These are phyloP conservation scores for Irpex sp. DNA, from an alignment of 1,284 basidiomycete genomes.

Conservation along the genomic window DNA sequence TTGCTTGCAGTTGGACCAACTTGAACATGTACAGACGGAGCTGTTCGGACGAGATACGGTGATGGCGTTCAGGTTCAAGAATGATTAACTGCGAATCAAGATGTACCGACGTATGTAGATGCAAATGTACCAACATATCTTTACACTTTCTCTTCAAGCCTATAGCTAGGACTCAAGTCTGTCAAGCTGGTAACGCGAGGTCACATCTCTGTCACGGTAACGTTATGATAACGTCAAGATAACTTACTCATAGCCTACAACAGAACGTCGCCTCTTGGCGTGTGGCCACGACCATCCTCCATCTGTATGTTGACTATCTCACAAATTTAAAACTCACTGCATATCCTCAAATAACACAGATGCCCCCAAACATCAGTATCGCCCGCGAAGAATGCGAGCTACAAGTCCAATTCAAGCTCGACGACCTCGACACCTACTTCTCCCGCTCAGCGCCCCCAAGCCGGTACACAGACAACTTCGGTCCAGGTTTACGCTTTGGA, in stretches of 20 bases:
- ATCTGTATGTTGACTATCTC: no score
- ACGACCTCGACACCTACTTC: slow-evolving; percentile 6
- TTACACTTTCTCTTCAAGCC: no score
- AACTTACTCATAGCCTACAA: neutral
- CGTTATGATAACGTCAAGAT: neutral
- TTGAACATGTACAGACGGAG: slow-evolving; percentile 25
- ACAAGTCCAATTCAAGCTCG: slow-evolving; percentile 6
- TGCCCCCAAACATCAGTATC: slow-evolving; percentile 1
- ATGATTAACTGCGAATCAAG: neutral
- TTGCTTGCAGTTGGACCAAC: slow-evolving; percentile 18
- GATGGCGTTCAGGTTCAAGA: slow-evolving; percentile 15
- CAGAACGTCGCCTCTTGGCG: neutral
- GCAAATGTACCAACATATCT: no score
- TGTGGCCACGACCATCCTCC: no score
- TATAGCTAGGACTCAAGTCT: no score
- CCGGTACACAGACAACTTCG: slow-evolving; percentile 7
- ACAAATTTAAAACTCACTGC: no score
- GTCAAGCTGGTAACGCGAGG: no score
- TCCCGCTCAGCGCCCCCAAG: slow-evolving; percentile 1
- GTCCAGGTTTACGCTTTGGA: slow-evolving; percentile 7
- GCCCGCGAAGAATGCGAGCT: slow-evolving; percentile 3
- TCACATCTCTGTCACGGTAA: neutral
- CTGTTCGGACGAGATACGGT: slow-evolving; percentile 25
- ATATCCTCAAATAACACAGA: neutral
- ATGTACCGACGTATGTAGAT: no score